Percentiles rank a stretch among this genome's conserved stretches.
These are phyloP conservation scores for Suillus sp. DNA, from an alignment of 768 basidiomycete species.

Conservation along the genomic window DNA sequence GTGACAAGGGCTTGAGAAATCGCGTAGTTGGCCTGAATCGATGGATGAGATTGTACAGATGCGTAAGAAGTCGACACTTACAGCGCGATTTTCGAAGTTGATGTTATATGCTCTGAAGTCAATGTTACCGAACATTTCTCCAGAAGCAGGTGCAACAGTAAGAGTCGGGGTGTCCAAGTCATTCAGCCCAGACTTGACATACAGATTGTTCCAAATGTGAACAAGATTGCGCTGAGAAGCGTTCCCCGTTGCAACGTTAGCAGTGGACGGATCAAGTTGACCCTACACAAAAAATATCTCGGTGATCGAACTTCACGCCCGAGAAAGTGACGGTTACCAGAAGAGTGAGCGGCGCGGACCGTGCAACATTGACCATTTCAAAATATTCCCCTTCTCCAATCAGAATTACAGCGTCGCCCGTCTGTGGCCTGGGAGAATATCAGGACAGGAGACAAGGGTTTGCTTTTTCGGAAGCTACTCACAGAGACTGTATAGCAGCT, in stretches of 20 bases:
- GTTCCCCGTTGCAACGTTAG: conserved; percentile 43
- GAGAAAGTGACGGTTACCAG: conserved; percentile 40
- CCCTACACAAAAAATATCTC: conserved; percentile 37
- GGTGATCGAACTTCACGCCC: conserved; percentile 2
- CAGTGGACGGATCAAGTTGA: conserved; percentile 45
- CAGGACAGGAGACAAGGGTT: conserved; percentile 5
- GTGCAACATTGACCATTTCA: conserved; percentile 59
- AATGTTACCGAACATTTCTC: conserved; percentile 48
- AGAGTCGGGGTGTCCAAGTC: conserved; percentile 63
- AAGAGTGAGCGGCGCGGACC: conserved; percentile 54
- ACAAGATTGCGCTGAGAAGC: conserved; percentile 51
- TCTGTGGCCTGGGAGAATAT: conserved; percentile 39
- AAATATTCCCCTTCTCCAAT: conserved; percentile 61
- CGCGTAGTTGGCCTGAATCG: conserved; percentile 48
- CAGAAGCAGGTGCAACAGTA: conserved; percentile 54
- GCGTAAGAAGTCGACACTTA: conserved; percentile 31
- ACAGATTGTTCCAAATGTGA: conserved; percentile 52
- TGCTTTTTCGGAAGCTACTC: conserved; percentile 18
- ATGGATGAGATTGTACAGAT: neutral
- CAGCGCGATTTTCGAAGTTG: conserved; percentile 68
- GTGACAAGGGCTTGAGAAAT: conserved; percentile 66
- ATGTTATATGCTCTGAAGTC: conserved; percentile 71
- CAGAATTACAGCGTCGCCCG: conserved; percentile 48
- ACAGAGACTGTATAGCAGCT: conserved; percentile 59
- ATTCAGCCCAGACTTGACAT: conserved; percentile 45